These are phyloP conservation scores for Sarcomyxa edulis DNA, from an alignment of 768 basidiomycete genomes.

Conservation along the genomic window DNA sequence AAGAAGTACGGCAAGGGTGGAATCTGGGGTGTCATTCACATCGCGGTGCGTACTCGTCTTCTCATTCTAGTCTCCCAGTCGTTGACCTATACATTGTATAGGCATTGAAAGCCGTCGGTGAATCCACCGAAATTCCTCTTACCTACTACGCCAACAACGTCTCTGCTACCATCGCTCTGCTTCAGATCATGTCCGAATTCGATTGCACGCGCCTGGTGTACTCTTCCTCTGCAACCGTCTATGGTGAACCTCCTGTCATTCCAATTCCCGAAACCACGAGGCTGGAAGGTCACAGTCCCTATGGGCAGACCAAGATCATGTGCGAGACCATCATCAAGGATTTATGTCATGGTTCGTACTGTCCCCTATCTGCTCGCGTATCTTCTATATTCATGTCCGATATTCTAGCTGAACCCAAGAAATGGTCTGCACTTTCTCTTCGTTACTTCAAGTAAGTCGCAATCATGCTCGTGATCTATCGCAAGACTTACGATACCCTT, in stretches of 20 bases:
- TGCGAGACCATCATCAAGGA: conserved; percentile 87
- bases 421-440: conserved; percentile 81
- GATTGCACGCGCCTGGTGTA: conserved; percentile 88
- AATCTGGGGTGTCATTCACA: conserved; percentile 95
- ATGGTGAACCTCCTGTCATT: conserved; percentile 86
- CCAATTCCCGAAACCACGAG: conserved; percentile 93
- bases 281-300: conserved; percentile 84
- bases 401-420: conserved; percentile 53
- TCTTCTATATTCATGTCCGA: conserved; percentile 9
- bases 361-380: conserved; percentile 3
- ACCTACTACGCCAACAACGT: conserved; percentile 96
- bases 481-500: neutral
- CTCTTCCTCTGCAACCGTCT: conserved; percentile 97
- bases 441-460: conserved; percentile 94
- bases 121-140: conserved; percentile 89
- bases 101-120: conserved; percentile 98
- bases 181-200: conserved; percentile 83
- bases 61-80: neutral
- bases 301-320: conserved; percentile 95
- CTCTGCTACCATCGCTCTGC: conserved; percentile 75
- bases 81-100: conserved; percentile 21
- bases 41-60: conserved; percentile 61
- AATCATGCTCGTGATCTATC: neutral
- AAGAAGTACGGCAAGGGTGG: conserved; percentile 81
- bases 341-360: conserved; percentile 63